Evolutionary conservation across 805 yeast genomes (phyloP).

Genomic region (Starmerella etchellsii): DNA sequence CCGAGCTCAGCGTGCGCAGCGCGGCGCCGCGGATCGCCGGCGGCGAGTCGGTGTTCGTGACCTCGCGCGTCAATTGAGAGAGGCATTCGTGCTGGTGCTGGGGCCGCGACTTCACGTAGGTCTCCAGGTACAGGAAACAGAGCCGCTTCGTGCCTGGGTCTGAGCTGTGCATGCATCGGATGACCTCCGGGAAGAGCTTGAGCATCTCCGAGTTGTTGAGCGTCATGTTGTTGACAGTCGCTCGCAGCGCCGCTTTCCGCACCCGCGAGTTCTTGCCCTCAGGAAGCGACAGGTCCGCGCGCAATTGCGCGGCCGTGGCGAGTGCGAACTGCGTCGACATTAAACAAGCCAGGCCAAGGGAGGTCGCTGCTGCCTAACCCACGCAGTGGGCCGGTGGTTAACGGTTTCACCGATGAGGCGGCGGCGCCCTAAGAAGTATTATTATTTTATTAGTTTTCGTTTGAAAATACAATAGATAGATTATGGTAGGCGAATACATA

Average conservation of each 20-base stretch:
- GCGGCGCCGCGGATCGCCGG: constrained; percentile 47
- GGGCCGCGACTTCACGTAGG: constrained; percentile 49
- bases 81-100: constrained; percentile 43
- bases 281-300: constrained; percentile 26
- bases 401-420: too few species aligned
- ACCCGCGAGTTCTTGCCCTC: constrained; percentile 27
- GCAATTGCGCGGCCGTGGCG: constrained; percentile 28
- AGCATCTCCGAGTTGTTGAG: constrained; percentile 71
- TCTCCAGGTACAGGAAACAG: constrained; percentile 52
- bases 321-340: constrained; percentile 14
- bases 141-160: constrained; percentile 62
- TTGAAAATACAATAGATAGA: too few species aligned
- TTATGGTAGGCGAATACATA: too few species aligned
- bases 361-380: too few species aligned
- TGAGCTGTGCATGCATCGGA: constrained; percentile 35
- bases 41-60: constrained; percentile 31
- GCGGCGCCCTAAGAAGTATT: too few species aligned
- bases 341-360: too few species aligned
- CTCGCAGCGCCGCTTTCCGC: constrained; percentile 44
- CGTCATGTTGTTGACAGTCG: constrained; percentile 70
- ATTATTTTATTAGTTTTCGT: too few species aligned
- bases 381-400: too few species aligned
- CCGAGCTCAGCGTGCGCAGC: constrained; percentile 47
- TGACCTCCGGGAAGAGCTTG: constrained; percentile 50
- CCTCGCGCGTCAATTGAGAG: constrained; percentile 42